These are phyloP conservation scores for Datura wrightii DNA, from an alignment of 257 asterid genomes.

Conservation along the genomic window DNA sequence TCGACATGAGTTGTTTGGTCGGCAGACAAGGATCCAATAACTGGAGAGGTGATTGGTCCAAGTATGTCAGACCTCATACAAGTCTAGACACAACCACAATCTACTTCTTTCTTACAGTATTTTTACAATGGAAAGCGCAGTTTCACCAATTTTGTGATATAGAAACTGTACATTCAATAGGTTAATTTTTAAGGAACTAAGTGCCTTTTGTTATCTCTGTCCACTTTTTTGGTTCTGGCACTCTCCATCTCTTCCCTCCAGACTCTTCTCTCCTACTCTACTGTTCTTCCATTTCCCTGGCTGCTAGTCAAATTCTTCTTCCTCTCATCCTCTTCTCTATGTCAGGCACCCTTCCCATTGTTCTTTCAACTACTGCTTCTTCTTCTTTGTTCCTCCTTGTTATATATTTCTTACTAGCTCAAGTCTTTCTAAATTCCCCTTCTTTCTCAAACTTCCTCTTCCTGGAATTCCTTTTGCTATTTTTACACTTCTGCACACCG, in stretches of 20 bases:
- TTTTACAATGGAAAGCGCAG: neutral
- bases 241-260: neutral
- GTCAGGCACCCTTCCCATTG: neutral
- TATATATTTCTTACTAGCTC: neutral
- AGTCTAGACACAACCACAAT: neutral
- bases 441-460: neutral
- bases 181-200: neutral
- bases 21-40: conserved; percentile 10
- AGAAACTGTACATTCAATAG: neutral
- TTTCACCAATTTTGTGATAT: neutral
- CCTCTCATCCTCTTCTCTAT: neutral
- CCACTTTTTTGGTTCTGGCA: neutral
- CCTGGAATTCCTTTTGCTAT: neutral
- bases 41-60: conserved; percentile 17
- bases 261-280: neutral
- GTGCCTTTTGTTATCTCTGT: neutral
- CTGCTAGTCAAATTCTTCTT: neutral
- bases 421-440: neutral
- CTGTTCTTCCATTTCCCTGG: neutral
- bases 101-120: neutral
- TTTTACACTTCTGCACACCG: neutral
- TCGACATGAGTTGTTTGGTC: neutral
- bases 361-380: neutral
- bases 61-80: neutral
- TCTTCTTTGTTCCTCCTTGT: neutral